These are phyloP conservation scores for Vitis hybrid DNA, from an alignment of 177 flowering plant genomes.

Conservation along the genomic window DNA sequence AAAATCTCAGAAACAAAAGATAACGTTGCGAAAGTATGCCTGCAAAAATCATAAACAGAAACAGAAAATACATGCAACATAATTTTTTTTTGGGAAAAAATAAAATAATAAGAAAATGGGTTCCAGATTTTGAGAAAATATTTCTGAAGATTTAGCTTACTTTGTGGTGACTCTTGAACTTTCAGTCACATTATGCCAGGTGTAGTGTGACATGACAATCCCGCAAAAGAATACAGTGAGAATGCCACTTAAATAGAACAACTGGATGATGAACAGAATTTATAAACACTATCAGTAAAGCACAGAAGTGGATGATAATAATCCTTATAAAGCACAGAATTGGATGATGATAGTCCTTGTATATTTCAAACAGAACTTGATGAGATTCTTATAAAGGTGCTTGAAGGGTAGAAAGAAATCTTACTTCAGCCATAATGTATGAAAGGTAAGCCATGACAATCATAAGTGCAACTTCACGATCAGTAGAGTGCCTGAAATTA, in stretches of 20 bases:
- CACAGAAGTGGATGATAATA: background rate
- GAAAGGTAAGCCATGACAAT: conserved; percentile 54
- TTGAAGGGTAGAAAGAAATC: conserved; percentile 5
- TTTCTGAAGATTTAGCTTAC: conserved; percentile 21
- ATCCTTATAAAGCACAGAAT: background rate
- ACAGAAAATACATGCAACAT: background rate
- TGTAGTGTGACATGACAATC: conserved; percentile 56
- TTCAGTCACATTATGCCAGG: conserved; percentile 55
- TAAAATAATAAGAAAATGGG: background rate
- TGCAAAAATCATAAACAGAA: conserved; percentile 14
- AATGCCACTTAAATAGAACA: conserved; percentile 45
- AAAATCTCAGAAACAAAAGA: conserved; percentile 55
- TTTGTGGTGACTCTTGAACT: conserved; percentile 45
- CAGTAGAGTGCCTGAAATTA: conserved; percentile 47
- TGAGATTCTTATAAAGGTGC: background rate
- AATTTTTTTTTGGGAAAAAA: background rate
- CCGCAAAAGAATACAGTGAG: conserved; percentile 57
- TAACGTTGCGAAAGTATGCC: conserved; percentile 59
- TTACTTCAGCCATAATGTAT: conserved; percentile 52
- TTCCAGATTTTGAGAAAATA: too few species aligned
- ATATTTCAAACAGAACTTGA: background rate
- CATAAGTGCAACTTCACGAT: conserved; percentile 53
- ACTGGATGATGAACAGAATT: conserved; percentile 24
- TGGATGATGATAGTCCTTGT: background rate
- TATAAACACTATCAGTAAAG: background rate